These are phyloP conservation scores for Mallotus japonicus DNA, from an alignment of 441 rosid genomes.

Conservation along the genomic window DNA sequence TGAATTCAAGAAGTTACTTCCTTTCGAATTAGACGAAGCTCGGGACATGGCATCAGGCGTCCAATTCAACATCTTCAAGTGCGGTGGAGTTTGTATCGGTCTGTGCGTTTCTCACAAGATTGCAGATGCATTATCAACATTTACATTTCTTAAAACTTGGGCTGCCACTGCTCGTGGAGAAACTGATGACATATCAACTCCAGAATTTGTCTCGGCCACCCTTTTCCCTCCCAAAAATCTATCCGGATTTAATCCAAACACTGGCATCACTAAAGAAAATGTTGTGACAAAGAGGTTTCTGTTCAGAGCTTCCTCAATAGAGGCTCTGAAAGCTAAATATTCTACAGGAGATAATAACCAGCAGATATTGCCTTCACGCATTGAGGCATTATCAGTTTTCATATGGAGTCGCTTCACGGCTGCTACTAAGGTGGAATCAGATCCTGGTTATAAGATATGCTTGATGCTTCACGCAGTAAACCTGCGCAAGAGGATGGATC, in stretches of 20 bases:
- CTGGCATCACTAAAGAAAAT: constrained; percentile 12
- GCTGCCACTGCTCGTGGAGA: constrained; percentile 36
- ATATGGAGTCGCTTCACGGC: constrained; percentile 22
- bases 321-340: constrained; percentile 29
- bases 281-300: constrained; percentile 36
- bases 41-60: constrained; percentile 21
- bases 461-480: constrained; percentile 24
- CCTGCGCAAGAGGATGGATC: constrained; percentile 25
- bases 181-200: not conserved
- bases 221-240: constrained; percentile 32
- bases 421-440: constrained; percentile 1
- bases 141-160: constrained; percentile 38
- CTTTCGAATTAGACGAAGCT: constrained; percentile 26
- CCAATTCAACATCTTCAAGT: constrained; percentile 38
- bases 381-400: constrained; percentile 26
- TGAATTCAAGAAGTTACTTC: constrained; percentile 36
- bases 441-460: not conserved
- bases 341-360: not conserved
- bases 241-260: constrained; percentile 10
- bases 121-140: constrained; percentile 37
- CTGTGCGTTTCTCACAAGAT: constrained; percentile 43
- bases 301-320: constrained; percentile 29
- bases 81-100: constrained; percentile 36
- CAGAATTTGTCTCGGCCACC: constrained; percentile 23
- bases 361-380: constrained; percentile 24